phyloP scores from a whole-genome alignment of 306 rosid genomes.

The Lupinus albus region DNA sequence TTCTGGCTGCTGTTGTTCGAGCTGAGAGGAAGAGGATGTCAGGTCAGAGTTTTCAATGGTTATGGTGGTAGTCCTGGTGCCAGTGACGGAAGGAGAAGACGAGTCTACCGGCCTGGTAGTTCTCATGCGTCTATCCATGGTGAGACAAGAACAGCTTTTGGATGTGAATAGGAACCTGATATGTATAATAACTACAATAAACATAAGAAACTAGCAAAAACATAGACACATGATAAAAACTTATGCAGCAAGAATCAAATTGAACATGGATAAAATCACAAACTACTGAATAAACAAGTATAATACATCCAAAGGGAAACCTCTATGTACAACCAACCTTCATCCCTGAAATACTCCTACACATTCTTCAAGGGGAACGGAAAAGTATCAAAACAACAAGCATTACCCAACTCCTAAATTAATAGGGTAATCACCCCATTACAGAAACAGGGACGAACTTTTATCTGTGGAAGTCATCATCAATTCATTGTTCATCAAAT shows the following conservation, averaged over 20 bases:
- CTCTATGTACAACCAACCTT: background rate
- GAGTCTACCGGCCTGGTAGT: constrained; percentile 3
- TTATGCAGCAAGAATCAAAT: background rate
- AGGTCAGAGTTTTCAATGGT: constrained; percentile 45
- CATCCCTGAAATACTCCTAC: background rate
- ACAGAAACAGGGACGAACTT: background rate
- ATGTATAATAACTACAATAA: background rate
- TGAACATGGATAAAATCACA: background rate
- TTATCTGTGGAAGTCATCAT: background rate
- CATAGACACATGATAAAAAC: background rate
- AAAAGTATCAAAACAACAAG: background rate
- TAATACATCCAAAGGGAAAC: constrained; percentile 1
- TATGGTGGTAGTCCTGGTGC: constrained; percentile 50
- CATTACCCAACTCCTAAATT: background rate
- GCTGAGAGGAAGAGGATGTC: constrained; percentile 48
- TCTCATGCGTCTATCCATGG: constrained; percentile 27
- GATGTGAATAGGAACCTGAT: background rate
- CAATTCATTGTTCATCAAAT: background rate
- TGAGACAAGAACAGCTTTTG: background rate
- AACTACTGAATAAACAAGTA: background rate
- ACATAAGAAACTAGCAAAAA: constrained; percentile 4
- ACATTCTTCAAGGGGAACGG: background rate
- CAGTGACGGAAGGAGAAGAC: constrained; percentile 23
- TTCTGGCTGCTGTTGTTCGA: constrained; percentile 53
- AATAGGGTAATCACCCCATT: background rate